Base-by-base conservation (phyloP, 2,329 filamentous ascomycete species). In the Drechslerella coelobrocha region DNA sequence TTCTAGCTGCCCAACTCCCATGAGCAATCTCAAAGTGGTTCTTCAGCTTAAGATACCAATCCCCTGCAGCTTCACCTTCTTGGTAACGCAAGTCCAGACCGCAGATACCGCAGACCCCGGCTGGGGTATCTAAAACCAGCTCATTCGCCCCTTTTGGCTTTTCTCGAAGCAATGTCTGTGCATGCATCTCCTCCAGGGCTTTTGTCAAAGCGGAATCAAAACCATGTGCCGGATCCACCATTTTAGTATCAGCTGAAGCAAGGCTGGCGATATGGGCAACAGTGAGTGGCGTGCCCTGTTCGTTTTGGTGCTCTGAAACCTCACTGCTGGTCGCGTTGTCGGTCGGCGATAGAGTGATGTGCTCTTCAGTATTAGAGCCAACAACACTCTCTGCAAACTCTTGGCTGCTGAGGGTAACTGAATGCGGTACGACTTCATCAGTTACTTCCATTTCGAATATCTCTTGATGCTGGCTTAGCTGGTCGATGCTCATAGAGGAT, bases 1-100 rank as follows among this genome's bases (percentile, higher is more conserved):
- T 71, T 43, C 66, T 53, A n/a, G 53, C 59, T 1, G 66, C 66
- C 66, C 66, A 71, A 41, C 21, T 63, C 39, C 66, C 66, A 23
- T 71, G 66, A 2, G 66, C 66, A 31, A 60, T 54, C 14, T 63
- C 37, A 17, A 71, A 71, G 24, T 71, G 66, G 23, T 59, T 71
- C 39, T 71, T 71, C 10, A 63, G 23, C 10, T 43, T 55, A 47
- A 71, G 50, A 26, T 71, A 71, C 66, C 66, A 71, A 23, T 59
- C 29, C 21, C 29, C 59, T 4, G 47, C 41, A 29, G 59, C 59
- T 29, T 60, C 54, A 7, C 59, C 66, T 29, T 63, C 31, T 2
- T 51, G 66, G 17, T 50, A 63, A 8, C 48, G 34, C 45, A 71
- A 19, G 19, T 71, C 47, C 2, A 29, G 34, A 1, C 48, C 47